These are phyloP conservation scores for Skeletonema marinoi DNA, from an alignment of 108 stramenopile genomes.

Conservation along the genomic window DNA sequence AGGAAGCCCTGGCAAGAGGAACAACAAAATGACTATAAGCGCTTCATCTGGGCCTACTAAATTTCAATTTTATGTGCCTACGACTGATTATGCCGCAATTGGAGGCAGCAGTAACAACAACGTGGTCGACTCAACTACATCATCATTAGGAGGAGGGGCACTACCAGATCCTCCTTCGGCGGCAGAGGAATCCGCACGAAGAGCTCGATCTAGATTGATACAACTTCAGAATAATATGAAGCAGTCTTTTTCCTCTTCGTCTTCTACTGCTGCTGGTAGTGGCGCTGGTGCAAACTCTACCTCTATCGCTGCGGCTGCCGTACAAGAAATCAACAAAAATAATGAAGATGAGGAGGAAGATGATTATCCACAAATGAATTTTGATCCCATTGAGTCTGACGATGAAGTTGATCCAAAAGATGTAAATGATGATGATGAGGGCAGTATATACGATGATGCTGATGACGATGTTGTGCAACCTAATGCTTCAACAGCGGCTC, in stretches of 20 bases:
- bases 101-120: not conserved
- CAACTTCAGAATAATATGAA: constrained; percentile 11
- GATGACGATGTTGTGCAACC: not conserved
- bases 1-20: not conserved
- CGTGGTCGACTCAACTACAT: not conserved
- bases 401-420: constrained; percentile 10
- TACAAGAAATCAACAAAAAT: not conserved
- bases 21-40: not conserved
- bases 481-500: not conserved
- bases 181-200: constrained; percentile 24
- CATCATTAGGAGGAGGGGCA: not conserved
- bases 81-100: not conserved
- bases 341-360: constrained; percentile 37
- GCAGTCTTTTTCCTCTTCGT: not conserved
- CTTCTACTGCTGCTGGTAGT: not conserved
- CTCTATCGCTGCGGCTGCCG: not conserved
- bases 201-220: constrained; percentile 31
- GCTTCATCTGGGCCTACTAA: not conserved
- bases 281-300: not conserved
- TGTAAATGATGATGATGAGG: not conserved
- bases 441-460: not conserved
- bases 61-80: constrained; percentile 9
- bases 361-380: constrained; percentile 24
- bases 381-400: constrained; percentile 44
- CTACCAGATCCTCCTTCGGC: constrained; percentile 1